phyloP scores from a whole-genome alignment of 2,329 filamentous ascomycete species.

The Colletotrichum godetiae region DNA sequence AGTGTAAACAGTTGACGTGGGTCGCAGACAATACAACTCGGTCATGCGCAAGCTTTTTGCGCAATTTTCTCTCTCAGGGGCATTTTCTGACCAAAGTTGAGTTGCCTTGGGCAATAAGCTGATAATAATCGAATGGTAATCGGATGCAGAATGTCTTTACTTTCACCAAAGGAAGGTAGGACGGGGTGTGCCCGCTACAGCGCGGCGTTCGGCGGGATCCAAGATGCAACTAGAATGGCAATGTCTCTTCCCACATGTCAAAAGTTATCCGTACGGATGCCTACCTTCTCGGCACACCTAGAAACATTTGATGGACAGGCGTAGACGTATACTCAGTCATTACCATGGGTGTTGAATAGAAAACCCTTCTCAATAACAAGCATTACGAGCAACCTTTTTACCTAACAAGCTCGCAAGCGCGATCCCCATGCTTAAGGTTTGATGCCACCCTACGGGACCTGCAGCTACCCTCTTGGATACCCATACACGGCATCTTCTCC shows the following conservation, averaged over 20 bases:
- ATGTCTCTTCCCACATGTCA: not conserved
- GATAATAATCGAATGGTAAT: not conserved
- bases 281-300: not conserved
- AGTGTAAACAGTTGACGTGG: not conserved
- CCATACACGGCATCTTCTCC: not conserved
- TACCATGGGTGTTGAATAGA: not conserved
- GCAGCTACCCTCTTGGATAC: slow-evolving; percentile 4
- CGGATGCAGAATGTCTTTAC: not conserved
- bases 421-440: slow-evolving; percentile 30
- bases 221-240: not conserved
- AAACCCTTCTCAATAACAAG: not conserved
- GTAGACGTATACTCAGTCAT: not conserved
- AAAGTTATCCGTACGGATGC: not conserved
- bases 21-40: not conserved
- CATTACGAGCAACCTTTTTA: not conserved
- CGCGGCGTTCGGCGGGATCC: not conserved
- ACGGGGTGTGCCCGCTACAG: not conserved
- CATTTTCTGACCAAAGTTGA: not conserved
- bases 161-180: not conserved
- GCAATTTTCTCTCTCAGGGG: not conserved
- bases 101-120: not conserved
- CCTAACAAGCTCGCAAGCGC: slow-evolving; percentile 8
- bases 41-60: not conserved
- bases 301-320: not conserved
- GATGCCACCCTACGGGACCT: slow-evolving; percentile 23